Conservation (phyloP, 306 rosid species). For the Castanea crenata region DNA sequence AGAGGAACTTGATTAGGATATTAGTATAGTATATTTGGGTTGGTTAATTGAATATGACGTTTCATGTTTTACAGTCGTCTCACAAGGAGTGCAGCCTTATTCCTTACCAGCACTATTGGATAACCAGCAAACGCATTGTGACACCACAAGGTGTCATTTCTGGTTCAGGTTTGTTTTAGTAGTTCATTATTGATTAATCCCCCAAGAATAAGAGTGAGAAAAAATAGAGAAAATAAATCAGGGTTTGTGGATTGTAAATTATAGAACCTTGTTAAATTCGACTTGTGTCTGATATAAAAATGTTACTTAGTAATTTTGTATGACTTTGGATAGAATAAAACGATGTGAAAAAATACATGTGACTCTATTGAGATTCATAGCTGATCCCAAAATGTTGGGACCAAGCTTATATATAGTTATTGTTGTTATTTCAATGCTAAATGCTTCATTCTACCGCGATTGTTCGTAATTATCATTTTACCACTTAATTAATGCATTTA, state of each 20-base stretch:
- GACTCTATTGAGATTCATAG: too few species aligned
- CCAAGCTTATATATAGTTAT: background rate
- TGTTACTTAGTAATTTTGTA: background rate
- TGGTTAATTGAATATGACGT: background rate
- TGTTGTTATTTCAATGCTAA: background rate
- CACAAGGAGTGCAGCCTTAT: constrained; percentile 60
- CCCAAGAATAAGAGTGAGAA: background rate
- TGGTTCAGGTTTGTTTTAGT: constrained; percentile 62
- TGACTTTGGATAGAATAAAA: too few species aligned
- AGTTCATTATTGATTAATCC: background rate
- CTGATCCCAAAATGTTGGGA: too few species aligned
- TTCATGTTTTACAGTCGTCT: constrained; percentile 22
- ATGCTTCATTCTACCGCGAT: background rate
- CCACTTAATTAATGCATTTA: background rate
- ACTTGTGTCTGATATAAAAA: background rate
- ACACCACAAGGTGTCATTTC: constrained; percentile 80
- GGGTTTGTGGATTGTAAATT: background rate
- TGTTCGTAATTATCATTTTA: background rate
- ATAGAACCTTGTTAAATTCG: background rate
- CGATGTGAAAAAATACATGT: too few species aligned
- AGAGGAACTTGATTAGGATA: background rate
- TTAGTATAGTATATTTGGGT: background rate
- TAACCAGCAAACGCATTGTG: constrained; percentile 81
- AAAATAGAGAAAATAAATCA: background rate
- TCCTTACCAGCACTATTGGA: constrained; percentile 69